Evolutionary conservation across 495 filamentous ascomycete species (phyloP).

Genomic region (Friedmanniomyces endolithicus): DNA sequence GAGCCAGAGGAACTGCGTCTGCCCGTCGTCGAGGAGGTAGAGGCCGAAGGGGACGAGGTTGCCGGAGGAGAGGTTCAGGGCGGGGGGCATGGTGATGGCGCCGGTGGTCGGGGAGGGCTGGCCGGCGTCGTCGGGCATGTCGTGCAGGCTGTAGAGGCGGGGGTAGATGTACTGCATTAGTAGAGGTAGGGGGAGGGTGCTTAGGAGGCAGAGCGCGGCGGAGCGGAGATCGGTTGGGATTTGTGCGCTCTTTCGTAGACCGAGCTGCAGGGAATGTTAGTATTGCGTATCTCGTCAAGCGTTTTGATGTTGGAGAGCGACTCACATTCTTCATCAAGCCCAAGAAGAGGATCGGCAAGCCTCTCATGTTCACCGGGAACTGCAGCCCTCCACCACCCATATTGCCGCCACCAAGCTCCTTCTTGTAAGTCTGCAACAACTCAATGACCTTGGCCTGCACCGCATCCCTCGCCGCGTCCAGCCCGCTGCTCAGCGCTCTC

Average conservation of each 20-base stretch:
- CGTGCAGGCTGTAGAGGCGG: conserved; percentile 82
- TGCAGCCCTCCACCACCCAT: conserved; percentile 86
- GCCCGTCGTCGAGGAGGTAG: conserved; percentile 93
- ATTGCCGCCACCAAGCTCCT: conserved; percentile 90
- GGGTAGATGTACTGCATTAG: conserved; percentile 97
- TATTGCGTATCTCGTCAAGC: conserved; percentile 5
- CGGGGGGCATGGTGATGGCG: conserved; percentile 74
- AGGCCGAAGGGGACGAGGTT: conserved; percentile 85
- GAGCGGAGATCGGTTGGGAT: conserved; percentile 94
- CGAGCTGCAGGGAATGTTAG: conserved; percentile 46
- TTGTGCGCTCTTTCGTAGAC: conserved; percentile 85
- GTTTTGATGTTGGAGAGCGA: neutral
- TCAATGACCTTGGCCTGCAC: conserved; percentile 86
- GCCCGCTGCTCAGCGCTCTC: conserved; percentile 65
- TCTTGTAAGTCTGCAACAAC: conserved; percentile 85
- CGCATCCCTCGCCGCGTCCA: conserved; percentile 82
- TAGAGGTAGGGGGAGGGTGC: conserved; percentile 80
- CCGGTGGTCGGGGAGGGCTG: conserved; percentile 72
- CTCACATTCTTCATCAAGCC: conserved; percentile 86
- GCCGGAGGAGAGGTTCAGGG: conserved; percentile 77
- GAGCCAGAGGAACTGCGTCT: conserved; percentile 96
- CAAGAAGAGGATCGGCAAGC: conserved; percentile 78
- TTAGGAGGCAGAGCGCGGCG: conserved; percentile 82
- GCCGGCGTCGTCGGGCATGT: conserved; percentile 94
- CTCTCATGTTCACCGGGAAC: conserved; percentile 84